Evolutionary conservation across 331 rosid species (phyloP).

Genomic region (Pyracantha coccinea): DNA sequence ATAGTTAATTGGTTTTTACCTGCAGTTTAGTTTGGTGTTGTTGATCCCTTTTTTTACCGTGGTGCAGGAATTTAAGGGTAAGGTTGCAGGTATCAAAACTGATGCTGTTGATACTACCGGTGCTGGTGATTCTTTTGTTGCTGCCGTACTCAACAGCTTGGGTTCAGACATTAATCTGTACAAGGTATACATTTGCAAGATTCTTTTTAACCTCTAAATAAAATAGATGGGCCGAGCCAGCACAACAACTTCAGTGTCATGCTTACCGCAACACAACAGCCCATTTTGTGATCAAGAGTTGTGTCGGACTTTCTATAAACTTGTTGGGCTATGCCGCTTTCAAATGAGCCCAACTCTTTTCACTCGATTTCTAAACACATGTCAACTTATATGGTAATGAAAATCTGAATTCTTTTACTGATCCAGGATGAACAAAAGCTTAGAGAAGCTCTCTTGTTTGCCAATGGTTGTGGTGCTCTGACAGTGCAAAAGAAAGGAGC

Average conservation of each 20-base stretch:
- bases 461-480: slow-evolving; percentile 74
- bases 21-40: neutral
- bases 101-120: slow-evolving; percentile 69
- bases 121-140: slow-evolving; percentile 84
- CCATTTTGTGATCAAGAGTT: too few relatives aligned
- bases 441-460: slow-evolving; percentile 55
- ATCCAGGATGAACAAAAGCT: slow-evolving; percentile 50
- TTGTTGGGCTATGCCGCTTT: too few relatives aligned
- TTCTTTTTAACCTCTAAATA: too few relatives aligned
- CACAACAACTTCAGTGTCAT: too few relatives aligned
- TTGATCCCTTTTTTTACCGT: neutral
- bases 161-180: slow-evolving; percentile 48
- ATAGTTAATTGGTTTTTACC: too few relatives aligned
- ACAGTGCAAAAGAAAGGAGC: slow-evolving; percentile 74
- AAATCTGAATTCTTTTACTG: neutral
- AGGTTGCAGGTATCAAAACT: slow-evolving; percentile 58
- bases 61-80: slow-evolving; percentile 55
- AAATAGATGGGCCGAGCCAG: too few relatives aligned
- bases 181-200: slow-evolving; percentile 31
- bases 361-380: too few relatives aligned
- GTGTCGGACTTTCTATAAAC: too few relatives aligned
- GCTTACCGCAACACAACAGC: too few relatives aligned
- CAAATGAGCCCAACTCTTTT: too few relatives aligned
- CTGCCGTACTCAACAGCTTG: slow-evolving; percentile 45
- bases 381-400: neutral